These are phyloP conservation scores for Babesia sp. DNA, from an alignment of 169 alveolate species.

Conservation along the genomic window DNA sequence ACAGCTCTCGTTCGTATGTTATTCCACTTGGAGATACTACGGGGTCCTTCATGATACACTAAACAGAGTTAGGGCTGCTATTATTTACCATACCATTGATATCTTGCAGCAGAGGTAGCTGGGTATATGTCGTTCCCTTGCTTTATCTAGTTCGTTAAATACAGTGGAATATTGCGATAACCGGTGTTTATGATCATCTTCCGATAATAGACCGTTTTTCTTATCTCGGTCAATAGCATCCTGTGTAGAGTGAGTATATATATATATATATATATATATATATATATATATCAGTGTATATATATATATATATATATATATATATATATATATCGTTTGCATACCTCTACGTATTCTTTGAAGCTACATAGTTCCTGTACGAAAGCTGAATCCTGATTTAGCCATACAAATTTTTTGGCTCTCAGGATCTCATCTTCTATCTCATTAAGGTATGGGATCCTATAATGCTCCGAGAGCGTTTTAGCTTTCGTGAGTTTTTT, in stretches of 20 bases:
- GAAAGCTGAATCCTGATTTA: constrained; percentile 67
- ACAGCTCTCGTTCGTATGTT: constrained; percentile 79
- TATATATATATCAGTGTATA: background rate
- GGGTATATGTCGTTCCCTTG: constrained; percentile 74
- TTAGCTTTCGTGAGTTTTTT: constrained; percentile 76
- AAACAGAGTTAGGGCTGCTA: background rate
- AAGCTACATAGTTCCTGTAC: constrained; percentile 42
- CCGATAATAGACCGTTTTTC: constrained; percentile 42
- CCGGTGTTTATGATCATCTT: constrained; percentile 60
- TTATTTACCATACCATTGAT: constrained; percentile 72
- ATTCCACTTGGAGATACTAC: constrained; percentile 84
- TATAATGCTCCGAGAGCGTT: constrained; percentile 73
- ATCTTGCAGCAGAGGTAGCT: constrained; percentile 82
- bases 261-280: too few relatives aligned
- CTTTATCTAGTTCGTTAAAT: constrained; percentile 61
- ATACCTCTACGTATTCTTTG: constrained; percentile 25
- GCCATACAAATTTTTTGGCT: constrained; percentile 71
- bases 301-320: too few relatives aligned
- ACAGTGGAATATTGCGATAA: constrained; percentile 62
- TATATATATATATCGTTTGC: too few relatives aligned
- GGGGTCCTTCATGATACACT: constrained; percentile 85
- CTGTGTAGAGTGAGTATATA: background rate
- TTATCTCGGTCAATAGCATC: constrained; percentile 54
- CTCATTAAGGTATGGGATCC: constrained; percentile 71
- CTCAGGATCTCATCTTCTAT: constrained; percentile 72